A percentile compares a stretch with the other conserved stretches of the same genome.
phyloP scores from a whole-genome alignment of 2,329 filamentous ascomycete genomes.

The Penicillium hordei region DNA sequence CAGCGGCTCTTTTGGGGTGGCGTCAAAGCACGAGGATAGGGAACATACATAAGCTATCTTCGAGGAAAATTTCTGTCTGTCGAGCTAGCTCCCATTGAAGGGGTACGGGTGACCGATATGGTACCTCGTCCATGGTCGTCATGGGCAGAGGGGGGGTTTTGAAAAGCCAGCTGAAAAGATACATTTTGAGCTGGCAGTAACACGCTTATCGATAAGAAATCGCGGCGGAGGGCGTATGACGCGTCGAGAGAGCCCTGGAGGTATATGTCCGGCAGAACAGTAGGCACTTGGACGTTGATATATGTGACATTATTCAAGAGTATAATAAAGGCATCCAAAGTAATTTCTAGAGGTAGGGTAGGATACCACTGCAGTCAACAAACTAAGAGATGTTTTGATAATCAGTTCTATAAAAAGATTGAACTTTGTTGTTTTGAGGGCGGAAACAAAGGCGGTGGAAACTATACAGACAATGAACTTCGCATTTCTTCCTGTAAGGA shows the following conservation, averaged over 20 bases:
- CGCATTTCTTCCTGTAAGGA: not conserved
- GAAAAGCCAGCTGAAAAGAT: conserved; percentile 2
- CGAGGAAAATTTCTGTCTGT: conserved; percentile 70
- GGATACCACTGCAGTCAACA: not conserved
- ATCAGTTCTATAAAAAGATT: not conserved
- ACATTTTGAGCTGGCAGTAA: conserved; percentile 1
- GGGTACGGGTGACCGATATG: conserved; percentile 55
- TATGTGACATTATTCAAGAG: not conserved
- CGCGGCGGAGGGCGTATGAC: conserved; percentile 3
- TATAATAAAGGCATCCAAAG: not conserved
- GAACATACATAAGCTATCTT: conserved; percentile 65
- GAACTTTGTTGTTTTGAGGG: not conserved
- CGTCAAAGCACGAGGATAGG: not conserved
- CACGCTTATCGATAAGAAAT: conserved; percentile 26
- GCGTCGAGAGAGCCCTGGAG: not conserved
- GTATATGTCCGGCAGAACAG: not conserved
- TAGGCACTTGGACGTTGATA: not conserved
- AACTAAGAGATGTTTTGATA: not conserved
- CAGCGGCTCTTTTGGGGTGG: not conserved
- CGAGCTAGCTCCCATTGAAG: conserved; percentile 65
- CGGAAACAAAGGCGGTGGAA: conserved; percentile 4
- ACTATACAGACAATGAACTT: not conserved
- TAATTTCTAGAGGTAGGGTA: not conserved
- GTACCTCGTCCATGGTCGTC: conserved; percentile 18
- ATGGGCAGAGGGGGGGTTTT: conserved; percentile 17